phyloP scores from a whole-genome alignment of 257 asterid genomes.

The Hygrophila difformis region DNA sequence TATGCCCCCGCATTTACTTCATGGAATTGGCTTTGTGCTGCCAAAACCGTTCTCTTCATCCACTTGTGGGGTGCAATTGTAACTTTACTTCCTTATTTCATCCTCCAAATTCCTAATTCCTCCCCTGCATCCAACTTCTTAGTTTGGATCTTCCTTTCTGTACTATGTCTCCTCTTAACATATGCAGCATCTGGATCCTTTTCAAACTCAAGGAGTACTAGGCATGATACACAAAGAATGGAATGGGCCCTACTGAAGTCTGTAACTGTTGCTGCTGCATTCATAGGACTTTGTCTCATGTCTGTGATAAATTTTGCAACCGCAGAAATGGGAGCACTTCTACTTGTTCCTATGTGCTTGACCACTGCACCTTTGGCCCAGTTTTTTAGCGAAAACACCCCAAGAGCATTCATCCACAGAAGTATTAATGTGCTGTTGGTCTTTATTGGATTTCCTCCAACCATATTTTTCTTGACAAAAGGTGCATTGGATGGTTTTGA shows the following conservation, averaged over 20 bases:
- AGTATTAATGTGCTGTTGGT: conserved; percentile 35
- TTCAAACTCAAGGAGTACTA: conserved; percentile 14
- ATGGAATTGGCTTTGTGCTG: conserved; percentile 87
- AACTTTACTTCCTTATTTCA: conserved; percentile 53
- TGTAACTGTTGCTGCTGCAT: conserved; percentile 65
- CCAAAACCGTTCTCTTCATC: conserved; percentile 54
- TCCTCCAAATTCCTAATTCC: conserved; percentile 35
- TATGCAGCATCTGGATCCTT: conserved; percentile 29
- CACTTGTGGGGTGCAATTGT: conserved; percentile 76
- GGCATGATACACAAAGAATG: conserved; percentile 21
- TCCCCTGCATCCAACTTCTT: conserved; percentile 43
- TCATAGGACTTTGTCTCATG: conserved; percentile 86
- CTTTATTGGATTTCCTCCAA: conserved; percentile 56
- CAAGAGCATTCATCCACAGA: conserved; percentile 27
- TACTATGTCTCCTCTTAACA: conserved; percentile 37
- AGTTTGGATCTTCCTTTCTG: conserved; percentile 41
- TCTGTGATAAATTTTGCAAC: conserved; percentile 89
- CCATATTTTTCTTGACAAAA: conserved; percentile 33
- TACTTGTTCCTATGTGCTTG: conserved; percentile 83
- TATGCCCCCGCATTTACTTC: conserved; percentile 33
- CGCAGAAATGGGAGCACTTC: conserved; percentile 82
- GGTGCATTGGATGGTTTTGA: conserved; percentile 50
- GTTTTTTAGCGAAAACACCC: conserved; percentile 16
- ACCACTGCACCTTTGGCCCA: conserved; percentile 52
- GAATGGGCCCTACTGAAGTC: conserved; percentile 76